These are phyloP conservation scores for Pleomassaria siparia DNA, from an alignment of 2,329 filamentous ascomycete genomes.

Conservation along the genomic window DNA sequence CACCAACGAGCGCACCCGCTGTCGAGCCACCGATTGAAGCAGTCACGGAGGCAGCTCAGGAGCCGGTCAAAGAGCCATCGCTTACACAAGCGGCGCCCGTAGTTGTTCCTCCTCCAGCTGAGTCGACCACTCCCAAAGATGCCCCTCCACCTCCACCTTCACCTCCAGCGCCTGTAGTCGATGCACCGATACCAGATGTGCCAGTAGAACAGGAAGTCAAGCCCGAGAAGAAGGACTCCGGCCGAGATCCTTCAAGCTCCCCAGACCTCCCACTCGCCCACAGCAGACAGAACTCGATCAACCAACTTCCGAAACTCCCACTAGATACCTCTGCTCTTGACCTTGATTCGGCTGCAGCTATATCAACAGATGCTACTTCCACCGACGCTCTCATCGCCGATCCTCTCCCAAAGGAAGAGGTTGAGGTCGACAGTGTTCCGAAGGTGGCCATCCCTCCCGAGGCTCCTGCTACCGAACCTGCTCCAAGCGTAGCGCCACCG, in stretches of 20 bases:
- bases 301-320: conserved; percentile 25
- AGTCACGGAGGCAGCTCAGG: not conserved
- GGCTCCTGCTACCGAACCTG: conserved; percentile 1
- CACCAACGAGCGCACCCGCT: conserved; percentile 14
- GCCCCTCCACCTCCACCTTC: not conserved
- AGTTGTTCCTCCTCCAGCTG: conserved; percentile 7
- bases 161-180: not conserved
- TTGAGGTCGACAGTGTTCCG: not conserved
- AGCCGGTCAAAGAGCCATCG: not conserved
- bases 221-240: conserved; percentile 8
- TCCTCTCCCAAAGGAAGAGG: not conserved
- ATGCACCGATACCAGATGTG: conserved; percentile 6
- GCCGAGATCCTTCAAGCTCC: conserved; percentile 43
- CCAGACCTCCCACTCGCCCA: conserved; percentile 48
- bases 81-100: conserved; percentile 6
- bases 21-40: conserved; percentile 14
- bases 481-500: conserved; percentile 8
- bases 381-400: not conserved
- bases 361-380: not conserved
- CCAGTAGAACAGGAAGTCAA: conserved; percentile 13
- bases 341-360: not conserved
- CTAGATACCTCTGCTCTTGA: conserved; percentile 7
- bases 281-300: conserved; percentile 41
- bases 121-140: not conserved
- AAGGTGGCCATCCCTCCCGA: not conserved